These are phyloP conservation scores for Cystobasidium onofrii DNA, from an alignment of 768 basidiomycete genomes.

Conservation along the genomic window DNA sequence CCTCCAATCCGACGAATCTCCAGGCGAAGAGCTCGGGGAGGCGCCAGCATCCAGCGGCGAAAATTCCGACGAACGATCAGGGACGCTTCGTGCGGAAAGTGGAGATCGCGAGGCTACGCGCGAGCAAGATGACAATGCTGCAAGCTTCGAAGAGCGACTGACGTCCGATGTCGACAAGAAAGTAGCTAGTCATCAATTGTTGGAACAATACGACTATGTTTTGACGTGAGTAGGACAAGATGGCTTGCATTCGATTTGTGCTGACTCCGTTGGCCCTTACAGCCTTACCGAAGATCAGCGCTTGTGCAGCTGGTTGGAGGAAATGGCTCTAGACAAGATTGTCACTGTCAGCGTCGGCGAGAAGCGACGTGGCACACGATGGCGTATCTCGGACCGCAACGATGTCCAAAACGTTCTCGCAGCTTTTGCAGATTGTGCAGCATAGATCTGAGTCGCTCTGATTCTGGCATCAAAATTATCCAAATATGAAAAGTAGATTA, in stretches of 20 bases:
- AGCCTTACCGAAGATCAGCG: conserved; percentile 26
- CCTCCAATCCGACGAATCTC: conserved; percentile 23
- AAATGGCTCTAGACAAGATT: conserved; percentile 25
- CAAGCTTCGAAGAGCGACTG: background rate
- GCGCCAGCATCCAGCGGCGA: background rate
- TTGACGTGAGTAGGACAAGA: background rate
- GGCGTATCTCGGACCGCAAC: background rate
- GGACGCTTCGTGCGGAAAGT: background rate
- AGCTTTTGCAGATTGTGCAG: conserved; percentile 6
- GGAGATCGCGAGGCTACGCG: background rate
- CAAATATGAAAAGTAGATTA: too few relatives aligned
- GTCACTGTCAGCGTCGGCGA: conserved; percentile 21
- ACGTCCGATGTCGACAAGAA: background rate
- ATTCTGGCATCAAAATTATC: too few relatives aligned
- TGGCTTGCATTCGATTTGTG: background rate
- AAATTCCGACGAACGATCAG: background rate
- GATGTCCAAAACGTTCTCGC: background rate
- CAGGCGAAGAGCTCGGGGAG: background rate
- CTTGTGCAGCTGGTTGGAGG: conserved; percentile 23
- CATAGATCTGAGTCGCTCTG: too few relatives aligned
- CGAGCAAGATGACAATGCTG: background rate
- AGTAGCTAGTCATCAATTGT: conserved; percentile 8
- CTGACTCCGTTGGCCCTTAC: background rate
- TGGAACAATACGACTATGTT: conserved; percentile 20
- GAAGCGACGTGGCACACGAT: conserved; percentile 9